Evolutionary conservation across 202 grass and related monocot genomes (phyloP).

Genomic region (Saccharum hybrid): DNA sequence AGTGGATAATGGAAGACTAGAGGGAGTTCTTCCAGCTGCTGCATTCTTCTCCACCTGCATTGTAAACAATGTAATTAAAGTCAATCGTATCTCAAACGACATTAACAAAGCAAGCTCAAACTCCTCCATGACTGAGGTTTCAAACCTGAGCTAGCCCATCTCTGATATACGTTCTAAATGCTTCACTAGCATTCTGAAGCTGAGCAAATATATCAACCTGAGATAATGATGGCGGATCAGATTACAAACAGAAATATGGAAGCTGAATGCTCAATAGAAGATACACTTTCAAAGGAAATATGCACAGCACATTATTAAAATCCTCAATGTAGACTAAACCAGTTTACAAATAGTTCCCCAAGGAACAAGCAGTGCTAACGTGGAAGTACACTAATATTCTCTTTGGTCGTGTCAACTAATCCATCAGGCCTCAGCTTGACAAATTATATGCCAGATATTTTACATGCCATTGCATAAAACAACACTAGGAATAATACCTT

Average conservation of each 20-base stretch:
- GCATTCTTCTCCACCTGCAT: slow-evolving; percentile 97
- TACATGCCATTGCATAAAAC: not conserved
- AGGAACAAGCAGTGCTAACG: not conserved
- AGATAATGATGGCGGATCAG: slow-evolving; percentile 23
- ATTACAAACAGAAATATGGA: not conserved
- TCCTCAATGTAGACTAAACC: not conserved
- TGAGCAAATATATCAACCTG: slow-evolving; percentile 99
- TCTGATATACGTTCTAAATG: slow-evolving; percentile 99
- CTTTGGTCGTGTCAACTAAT: not conserved
- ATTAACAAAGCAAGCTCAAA: not conserved
- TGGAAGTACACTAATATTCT: not conserved
- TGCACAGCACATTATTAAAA: not conserved
- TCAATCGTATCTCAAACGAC: slow-evolving; percentile 12
- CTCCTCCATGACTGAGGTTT: not conserved
- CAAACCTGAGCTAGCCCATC: slow-evolving; percentile 89
- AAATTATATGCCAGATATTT: not conserved
- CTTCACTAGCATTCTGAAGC: slow-evolving; percentile 99
- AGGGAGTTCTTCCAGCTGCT: slow-evolving; percentile 80
- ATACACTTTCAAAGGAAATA: not conserved
- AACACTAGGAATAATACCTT: slow-evolving; percentile 62
- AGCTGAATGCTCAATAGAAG: not conserved
- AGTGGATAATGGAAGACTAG: slow-evolving; percentile 85
- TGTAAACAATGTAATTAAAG: slow-evolving; percentile 22
- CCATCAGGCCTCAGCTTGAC: not conserved
- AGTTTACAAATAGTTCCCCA: not conserved